Evolutionary conservation across 1,139 yeast species (phyloP).

Genomic region (Keqinozyma sinolaborantium): DNA sequence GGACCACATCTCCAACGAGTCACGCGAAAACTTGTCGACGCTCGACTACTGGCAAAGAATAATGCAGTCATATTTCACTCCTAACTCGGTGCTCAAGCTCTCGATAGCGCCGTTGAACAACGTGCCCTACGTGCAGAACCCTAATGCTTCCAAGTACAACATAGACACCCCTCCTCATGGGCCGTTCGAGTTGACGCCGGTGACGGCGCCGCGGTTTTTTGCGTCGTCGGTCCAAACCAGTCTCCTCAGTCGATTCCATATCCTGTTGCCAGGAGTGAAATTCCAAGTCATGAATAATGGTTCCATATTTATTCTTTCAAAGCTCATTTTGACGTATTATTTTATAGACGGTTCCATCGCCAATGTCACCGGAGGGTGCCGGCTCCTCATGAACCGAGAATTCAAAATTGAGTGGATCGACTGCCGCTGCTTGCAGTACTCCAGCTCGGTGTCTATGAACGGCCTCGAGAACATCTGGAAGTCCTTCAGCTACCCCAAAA

Average conservation of each 20-base stretch:
- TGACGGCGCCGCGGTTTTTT: slow-evolving; percentile 66
- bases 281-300: slow-evolving; percentile 69
- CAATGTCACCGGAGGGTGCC: slow-evolving; percentile 55
- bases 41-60: slow-evolving; percentile 39
- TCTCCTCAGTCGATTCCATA: slow-evolving; percentile 48
- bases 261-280: slow-evolving; percentile 60
- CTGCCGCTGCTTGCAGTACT: slow-evolving; percentile 39
- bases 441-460: slow-evolving; percentile 20
- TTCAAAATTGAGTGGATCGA: slow-evolving; percentile 73
- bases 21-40: slow-evolving; percentile 22
- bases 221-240: slow-evolving; percentile 50
- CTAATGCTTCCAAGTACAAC: slow-evolving; percentile 1
- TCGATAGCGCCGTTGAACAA: slow-evolving; percentile 14
- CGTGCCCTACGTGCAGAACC: slow-evolving; percentile 1
- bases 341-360: slow-evolving; percentile 71
- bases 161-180: slow-evolving; percentile 18
- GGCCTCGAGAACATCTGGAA: slow-evolving; percentile 19
- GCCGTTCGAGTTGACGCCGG: slow-evolving; percentile 61
- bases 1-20: slow-evolving; percentile 35
- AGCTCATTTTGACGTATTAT: slow-evolving; percentile 50
- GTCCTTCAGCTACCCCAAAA: slow-evolving; percentile 15
- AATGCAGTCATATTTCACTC: slow-evolving; percentile 32
- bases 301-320: slow-evolving; percentile 57
- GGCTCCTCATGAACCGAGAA: slow-evolving; percentile 57
- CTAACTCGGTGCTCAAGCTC: slow-evolving; percentile 27